Evolutionary conservation across 202 grass and related monocot species (phyloP).

Genomic region (Hordeum pubiflorum): DNA sequence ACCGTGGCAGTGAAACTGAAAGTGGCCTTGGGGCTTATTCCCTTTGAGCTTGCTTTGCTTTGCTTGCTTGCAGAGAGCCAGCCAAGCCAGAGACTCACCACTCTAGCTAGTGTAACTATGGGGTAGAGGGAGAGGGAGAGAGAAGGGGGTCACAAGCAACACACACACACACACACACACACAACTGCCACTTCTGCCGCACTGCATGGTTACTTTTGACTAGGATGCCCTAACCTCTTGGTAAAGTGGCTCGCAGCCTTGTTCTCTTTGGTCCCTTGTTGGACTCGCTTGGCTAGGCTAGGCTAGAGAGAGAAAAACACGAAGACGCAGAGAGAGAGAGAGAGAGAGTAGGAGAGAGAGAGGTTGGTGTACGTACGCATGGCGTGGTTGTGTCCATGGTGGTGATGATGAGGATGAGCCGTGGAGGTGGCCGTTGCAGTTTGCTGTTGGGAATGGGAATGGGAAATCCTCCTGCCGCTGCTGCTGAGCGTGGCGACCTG

Average conservation of each 20-base stretch:
- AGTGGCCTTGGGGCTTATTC: slow-evolving; percentile 34
- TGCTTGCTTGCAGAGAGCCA: slow-evolving; percentile 30
- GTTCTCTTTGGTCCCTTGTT: slow-evolving; percentile 27
- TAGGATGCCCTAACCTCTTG: slow-evolving; percentile 45
- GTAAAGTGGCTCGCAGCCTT: slow-evolving; percentile 38
- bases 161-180: slow-evolving; percentile 30
- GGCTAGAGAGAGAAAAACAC: neutral
- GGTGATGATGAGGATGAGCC: slow-evolving; percentile 5
- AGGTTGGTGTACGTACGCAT: slow-evolving; percentile 37
- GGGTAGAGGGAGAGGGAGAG: slow-evolving; percentile 1
- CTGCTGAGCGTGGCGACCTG: slow-evolving; percentile 48
- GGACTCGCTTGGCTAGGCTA: neutral
- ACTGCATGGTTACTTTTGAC: slow-evolving; percentile 52
- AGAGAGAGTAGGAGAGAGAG: neutral
- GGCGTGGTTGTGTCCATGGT: slow-evolving; percentile 28
- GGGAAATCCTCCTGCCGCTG: slow-evolving; percentile 7
- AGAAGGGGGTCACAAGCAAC: slow-evolving; percentile 19
- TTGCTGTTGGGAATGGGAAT: slow-evolving; percentile 9
- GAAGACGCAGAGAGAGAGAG: neutral
- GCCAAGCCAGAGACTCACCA: neutral
- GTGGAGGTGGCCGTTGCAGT: slow-evolving; percentile 21
- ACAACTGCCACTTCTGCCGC: slow-evolving; percentile 28
- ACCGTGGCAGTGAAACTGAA: slow-evolving; percentile 41
- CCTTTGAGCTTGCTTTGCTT: slow-evolving; percentile 23
- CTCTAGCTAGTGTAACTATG: neutral